Evolutionary conservation across 352 stramenopile genomes (phyloP), one percentile per base, ranked within the genome.

Genomic region (Pythium vanterpoolii): DNA sequence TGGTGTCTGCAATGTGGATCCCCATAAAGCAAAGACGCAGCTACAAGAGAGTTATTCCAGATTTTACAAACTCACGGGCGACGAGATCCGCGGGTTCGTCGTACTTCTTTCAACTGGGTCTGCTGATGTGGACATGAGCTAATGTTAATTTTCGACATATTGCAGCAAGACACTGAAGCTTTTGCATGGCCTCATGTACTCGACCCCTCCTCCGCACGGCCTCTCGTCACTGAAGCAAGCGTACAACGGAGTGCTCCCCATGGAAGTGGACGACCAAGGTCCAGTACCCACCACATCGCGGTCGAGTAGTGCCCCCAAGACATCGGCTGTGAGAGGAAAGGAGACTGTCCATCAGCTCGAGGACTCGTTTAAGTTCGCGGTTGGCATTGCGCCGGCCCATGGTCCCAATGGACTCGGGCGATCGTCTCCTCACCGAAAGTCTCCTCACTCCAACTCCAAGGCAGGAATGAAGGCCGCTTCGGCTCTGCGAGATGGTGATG

Each of bases 41-140:
- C 65, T 94, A 4, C 80, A 94, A n/a, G 80, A 91, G 55, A 68
- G 82, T 26, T 94, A 90, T 65, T 90, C 78, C 31, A 74, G 83
- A 23, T 88, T 92, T 57, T 76, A 89, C 64, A 83, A 86, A 55
- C 80, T 89, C 38, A 85, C 81, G 39, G 79, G 83, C 48, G 66
- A 88, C 27, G 76, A 90, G 57, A 87, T 85, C 66, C 87, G 89
- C 56, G 87, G 74, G 84, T 93, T 63, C 44, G 59, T 51, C 6
- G 6, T 13, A 18, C 39, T 14, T 24, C 18, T 11, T 26, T 24
- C 8, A 60, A 23, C 24, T 13, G 8, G 34, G 34, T 42, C 5
- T 16, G n/a, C 40, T 46, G 40, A 46, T 13, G 21, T 6, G n/a
- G n/a, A n/a, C n/a, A n/a, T n/a, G n/a, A n/a, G n/a, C n/a, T n/a